A percentile compares a stretch with the other conserved stretches of the same genome.
Conservation (phyloP, 768 basidiomycete species). For the Agrocybe praecox region DNA sequence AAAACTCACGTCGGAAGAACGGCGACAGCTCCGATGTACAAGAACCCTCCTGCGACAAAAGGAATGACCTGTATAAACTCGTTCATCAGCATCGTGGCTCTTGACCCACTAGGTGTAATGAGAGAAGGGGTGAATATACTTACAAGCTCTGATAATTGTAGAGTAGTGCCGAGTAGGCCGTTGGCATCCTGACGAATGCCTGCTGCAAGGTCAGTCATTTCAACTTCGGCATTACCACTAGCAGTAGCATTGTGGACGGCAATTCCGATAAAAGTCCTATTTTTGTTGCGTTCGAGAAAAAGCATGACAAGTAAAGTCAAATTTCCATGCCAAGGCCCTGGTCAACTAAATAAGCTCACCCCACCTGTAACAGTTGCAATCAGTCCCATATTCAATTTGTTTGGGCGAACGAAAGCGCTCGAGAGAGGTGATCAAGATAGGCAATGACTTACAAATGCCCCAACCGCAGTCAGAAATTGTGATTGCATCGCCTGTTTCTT, state of each 20-base stretch:
- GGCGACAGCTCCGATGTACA: conserved; percentile 93
- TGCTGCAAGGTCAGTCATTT: conserved; percentile 65
- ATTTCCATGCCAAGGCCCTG: conserved; percentile 9
- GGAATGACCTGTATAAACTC: conserved; percentile 68
- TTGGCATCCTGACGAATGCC: conserved; percentile 75
- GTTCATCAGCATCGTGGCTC: conserved; percentile 18
- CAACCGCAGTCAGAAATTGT: conserved; percentile 89
- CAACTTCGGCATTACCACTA: conserved; percentile 37
- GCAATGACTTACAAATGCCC: conserved; percentile 76
- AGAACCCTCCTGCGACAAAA: conserved; percentile 88
- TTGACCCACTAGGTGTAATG: background rate
- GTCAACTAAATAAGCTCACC: conserved; percentile 32
- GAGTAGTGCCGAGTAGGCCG: conserved; percentile 85
- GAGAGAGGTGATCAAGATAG: conserved; percentile 21
- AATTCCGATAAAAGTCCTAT: conserved; percentile 86
- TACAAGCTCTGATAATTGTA: conserved; percentile 79
- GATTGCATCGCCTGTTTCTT: conserved; percentile 93
- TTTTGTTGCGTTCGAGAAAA: too few relatives aligned
- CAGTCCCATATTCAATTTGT: background rate
- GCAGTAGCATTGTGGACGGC: conserved; percentile 77
- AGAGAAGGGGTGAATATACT: conserved; percentile 26
- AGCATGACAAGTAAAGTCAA: conserved; percentile 8
- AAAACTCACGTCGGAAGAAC: conserved; percentile 85
- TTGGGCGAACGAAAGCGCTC: background rate
- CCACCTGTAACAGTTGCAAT: conserved; percentile 34